Percentiles rank a stretch among this genome's conserved stretches.
Evolutionary conservation across 768 basidiomycete species (phyloP).

Genomic region (Clitopilus passeckerianus): DNA sequence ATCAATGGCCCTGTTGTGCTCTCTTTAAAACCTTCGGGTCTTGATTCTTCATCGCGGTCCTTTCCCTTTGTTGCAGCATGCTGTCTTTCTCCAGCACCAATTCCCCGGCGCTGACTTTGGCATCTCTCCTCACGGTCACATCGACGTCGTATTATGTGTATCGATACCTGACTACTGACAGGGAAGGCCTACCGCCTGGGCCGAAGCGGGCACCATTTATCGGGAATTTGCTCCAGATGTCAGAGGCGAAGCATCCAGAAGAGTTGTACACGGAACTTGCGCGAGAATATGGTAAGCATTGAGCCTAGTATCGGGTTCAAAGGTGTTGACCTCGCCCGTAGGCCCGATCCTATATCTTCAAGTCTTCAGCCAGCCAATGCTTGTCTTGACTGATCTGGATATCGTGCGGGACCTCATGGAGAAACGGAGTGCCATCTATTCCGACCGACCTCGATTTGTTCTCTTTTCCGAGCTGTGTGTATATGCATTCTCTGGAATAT

Average conservation of each 20-base stretch:
- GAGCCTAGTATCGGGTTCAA: background rate
- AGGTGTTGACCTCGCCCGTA: constrained; percentile 9
- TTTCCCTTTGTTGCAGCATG: background rate
- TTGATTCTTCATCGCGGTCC: background rate
- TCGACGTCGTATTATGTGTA: constrained; percentile 14
- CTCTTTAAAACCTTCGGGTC: background rate
- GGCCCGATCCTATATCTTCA: constrained; percentile 38
- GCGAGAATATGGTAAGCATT: constrained; percentile 32
- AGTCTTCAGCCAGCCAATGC: constrained; percentile 39
- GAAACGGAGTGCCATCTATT: constrained; percentile 49
- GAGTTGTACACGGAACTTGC: constrained; percentile 36
- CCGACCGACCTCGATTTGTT: constrained; percentile 45
- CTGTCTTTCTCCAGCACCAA: background rate
- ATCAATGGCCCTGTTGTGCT: background rate
- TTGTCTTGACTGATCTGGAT: constrained; percentile 44
- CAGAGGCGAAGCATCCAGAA: constrained; percentile 27
- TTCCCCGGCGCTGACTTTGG: constrained; percentile 3
- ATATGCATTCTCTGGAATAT: background rate
- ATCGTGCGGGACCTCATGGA: constrained; percentile 46
- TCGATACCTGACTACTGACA: constrained; percentile 15
- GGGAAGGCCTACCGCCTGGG: constrained; percentile 37
- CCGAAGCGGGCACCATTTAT: constrained; percentile 40
- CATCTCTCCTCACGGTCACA: constrained; percentile 8
- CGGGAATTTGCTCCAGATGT: constrained; percentile 44
- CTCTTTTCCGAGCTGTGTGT: constrained; percentile 43